phyloP scores from a whole-genome alignment of 345 rosid genomes.

The Camelina sativa region DNA sequence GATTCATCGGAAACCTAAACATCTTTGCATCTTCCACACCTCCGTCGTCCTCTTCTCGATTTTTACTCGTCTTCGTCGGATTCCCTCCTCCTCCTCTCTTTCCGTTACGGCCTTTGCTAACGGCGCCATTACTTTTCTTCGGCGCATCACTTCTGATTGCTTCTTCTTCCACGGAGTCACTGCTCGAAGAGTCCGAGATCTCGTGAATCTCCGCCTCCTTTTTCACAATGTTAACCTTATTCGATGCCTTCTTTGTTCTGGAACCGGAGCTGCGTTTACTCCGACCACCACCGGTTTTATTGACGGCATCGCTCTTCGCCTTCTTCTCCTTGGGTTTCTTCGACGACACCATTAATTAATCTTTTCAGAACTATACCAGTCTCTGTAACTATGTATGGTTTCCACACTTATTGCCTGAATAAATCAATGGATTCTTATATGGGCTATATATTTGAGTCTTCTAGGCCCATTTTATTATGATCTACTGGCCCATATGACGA shows the following conservation, averaged over 20 bases:
- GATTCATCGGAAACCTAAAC: slow-evolving; percentile 69
- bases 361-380: background rate
- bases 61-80: slow-evolving; percentile 36
- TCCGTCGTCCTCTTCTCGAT: slow-evolving; percentile 37
- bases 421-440: background rate
- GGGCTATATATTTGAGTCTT: background rate
- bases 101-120: slow-evolving; percentile 8
- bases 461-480: background rate
- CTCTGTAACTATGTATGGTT: background rate
- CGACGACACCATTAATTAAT: slow-evolving; percentile 43
- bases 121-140: slow-evolving; percentile 39
- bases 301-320: slow-evolving; percentile 32
- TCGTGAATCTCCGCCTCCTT: slow-evolving; percentile 34
- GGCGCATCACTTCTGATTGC: background rate
- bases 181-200: slow-evolving; percentile 42
- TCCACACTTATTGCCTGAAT: background rate
- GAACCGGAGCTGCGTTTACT: slow-evolving; percentile 18
- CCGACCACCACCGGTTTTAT: background rate
- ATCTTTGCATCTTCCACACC: slow-evolving; percentile 49
- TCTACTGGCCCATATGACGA: background rate
- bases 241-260: slow-evolving; percentile 23
- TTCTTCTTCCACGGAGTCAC: slow-evolving; percentile 34
- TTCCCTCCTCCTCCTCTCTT: background rate
- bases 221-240: slow-evolving; percentile 6
- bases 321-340: slow-evolving; percentile 42